These are phyloP conservation scores for Mallotus repandus DNA, from an alignment of 441 rosid genomes.

Conservation along the genomic window DNA sequence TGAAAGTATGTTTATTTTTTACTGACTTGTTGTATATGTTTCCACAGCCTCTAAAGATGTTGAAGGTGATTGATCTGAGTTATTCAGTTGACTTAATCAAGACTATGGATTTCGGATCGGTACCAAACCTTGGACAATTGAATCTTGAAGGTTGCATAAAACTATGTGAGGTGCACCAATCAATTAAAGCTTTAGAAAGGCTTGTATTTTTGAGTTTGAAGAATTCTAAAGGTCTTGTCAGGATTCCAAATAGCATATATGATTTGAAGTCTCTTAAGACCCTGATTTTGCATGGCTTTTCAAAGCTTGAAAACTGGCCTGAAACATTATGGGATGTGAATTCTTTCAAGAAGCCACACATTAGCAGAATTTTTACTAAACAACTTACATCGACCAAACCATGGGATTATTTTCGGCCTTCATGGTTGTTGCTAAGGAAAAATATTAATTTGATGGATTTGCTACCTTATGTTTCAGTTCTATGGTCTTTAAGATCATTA, in stretches of 20 bases:
- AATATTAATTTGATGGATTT: constrained; percentile 6
- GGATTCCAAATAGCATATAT: constrained; percentile 15
- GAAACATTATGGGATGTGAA: constrained; percentile 8
- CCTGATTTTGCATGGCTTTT: constrained; percentile 22
- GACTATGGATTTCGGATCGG: constrained; percentile 14
- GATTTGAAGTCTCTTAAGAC: constrained; percentile 18
- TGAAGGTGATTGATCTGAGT: constrained; percentile 30
- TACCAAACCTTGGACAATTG: constrained; percentile 26
- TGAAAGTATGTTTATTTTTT: constrained; percentile 10
- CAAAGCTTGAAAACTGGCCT: constrained; percentile 16
- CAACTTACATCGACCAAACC: background rate
- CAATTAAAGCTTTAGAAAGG: constrained; percentile 12
- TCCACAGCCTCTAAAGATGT: constrained; percentile 11
- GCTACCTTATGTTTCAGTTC: constrained; percentile 30
- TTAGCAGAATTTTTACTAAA: constrained; percentile 4
- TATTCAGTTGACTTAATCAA: constrained; percentile 13
- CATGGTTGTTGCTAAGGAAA: constrained; percentile 15
- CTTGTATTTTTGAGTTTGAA: background rate
- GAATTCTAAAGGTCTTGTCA: constrained; percentile 16
- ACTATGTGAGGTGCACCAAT: constrained; percentile 3
- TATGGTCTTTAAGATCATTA: constrained; percentile 31
- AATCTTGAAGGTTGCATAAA: constrained; percentile 20
- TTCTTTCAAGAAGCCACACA: constrained; percentile 14
- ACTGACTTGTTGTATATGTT: background rate
- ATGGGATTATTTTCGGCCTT: constrained; percentile 15